phyloP scores from a whole-genome alignment of 2,329 filamentous ascomycete species.

The Sporothrix globosa region DNA sequence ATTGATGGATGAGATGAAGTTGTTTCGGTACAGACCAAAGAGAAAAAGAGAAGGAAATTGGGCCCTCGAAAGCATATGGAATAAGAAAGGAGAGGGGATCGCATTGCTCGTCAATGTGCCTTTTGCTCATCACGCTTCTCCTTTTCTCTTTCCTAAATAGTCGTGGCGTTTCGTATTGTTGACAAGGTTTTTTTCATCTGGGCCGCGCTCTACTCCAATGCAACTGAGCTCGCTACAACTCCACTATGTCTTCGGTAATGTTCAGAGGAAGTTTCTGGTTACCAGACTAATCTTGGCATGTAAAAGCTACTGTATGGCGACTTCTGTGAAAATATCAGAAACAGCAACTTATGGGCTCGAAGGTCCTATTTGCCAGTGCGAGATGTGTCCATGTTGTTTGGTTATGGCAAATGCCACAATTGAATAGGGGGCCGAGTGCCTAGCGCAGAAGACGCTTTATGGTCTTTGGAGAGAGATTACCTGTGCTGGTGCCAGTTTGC shows the following conservation, averaged over 20 bases:
- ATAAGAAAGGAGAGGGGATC: neutral
- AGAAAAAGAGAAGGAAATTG: neutral
- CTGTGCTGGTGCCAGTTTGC: neutral
- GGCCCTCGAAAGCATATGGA: neutral
- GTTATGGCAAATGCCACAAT: neutral
- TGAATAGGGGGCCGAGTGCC: constrained; percentile 6
- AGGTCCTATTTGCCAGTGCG: neutral
- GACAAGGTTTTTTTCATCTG: neutral
- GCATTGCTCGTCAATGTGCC: neutral
- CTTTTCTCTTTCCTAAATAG: constrained; percentile 16
- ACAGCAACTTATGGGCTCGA: neutral
- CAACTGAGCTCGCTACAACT: neutral
- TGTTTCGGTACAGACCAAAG: neutral
- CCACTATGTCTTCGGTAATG: neutral
- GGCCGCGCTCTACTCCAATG: neutral
- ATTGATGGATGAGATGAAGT: neutral
- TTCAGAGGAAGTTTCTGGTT: neutral
- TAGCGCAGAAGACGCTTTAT: constrained; percentile 12
- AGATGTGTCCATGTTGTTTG: neutral
- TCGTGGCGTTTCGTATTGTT: neutral
- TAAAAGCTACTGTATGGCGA: too few species aligned
- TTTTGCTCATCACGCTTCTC: constrained; percentile 3
- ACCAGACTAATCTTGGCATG: too few species aligned
- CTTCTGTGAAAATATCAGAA: too few species aligned
- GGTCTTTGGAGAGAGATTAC: constrained; percentile 14